Conservation (phyloP, 495 filamentous ascomycete species). For the Talaromyces thailandensis region DNA sequence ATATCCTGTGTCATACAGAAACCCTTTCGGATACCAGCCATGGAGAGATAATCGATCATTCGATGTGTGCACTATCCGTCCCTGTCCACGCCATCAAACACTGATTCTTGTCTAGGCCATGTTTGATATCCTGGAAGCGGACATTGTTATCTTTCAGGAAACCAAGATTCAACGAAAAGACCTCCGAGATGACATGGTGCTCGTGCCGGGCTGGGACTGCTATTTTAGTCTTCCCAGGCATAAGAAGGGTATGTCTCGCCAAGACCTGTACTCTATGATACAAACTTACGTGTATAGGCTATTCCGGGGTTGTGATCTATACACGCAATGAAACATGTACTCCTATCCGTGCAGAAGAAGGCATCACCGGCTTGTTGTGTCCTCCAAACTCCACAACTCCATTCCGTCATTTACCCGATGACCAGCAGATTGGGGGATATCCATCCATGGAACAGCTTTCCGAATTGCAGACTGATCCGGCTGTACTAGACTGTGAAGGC, state of each 20-base stretch:
- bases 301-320: slow-evolving; percentile 93
- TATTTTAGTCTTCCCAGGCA: slow-evolving; percentile 87
- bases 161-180: slow-evolving; percentile 96
- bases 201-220: slow-evolving; percentile 93
- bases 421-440: slow-evolving; percentile 91
- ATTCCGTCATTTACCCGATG: slow-evolving; percentile 66
- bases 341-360: slow-evolving; percentile 89
- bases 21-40: slow-evolving; percentile 92
- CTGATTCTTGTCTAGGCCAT: slow-evolving; percentile 49
- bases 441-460: slow-evolving; percentile 58
- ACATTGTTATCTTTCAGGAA: slow-evolving; percentile 93
- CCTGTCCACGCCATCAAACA: neutral
- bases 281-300: slow-evolving; percentile 47
- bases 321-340: slow-evolving; percentile 81
- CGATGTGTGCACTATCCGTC: slow-evolving; percentile 37
- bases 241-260: slow-evolving; percentile 65
- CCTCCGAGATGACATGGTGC: slow-evolving; percentile 88
- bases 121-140: slow-evolving; percentile 90
- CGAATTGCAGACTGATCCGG: slow-evolving; percentile 52
- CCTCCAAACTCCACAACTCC: slow-evolving; percentile 65
- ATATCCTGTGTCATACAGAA: slow-evolving; percentile 37
- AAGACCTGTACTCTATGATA: neutral
- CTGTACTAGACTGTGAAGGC: slow-evolving; percentile 78
- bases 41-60: slow-evolving; percentile 86
- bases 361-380: slow-evolving; percentile 72